Conservation (phyloP, 495 filamentous ascomycete genomes). For the Darksidea phi region DNA sequence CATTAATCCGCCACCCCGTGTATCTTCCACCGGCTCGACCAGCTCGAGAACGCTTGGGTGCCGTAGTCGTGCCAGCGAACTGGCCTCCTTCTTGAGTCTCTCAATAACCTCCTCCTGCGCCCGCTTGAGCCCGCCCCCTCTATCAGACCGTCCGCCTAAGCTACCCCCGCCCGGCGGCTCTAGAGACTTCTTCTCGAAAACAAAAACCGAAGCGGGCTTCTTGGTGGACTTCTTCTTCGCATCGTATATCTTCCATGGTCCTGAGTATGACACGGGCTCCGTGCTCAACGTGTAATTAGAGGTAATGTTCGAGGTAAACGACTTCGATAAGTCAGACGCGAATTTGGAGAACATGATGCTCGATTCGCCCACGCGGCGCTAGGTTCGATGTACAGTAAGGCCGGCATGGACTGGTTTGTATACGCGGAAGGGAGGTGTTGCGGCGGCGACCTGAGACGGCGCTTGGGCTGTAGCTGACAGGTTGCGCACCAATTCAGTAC, state of each 20-base stretch:
- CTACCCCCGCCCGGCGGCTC: conserved; percentile 62
- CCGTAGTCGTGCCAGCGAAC: conserved; percentile 76
- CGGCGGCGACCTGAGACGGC: neutral
- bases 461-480: neutral
- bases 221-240: conserved; percentile 93
- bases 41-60: conserved; percentile 92
- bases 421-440: neutral
- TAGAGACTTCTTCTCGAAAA: conserved; percentile 85
- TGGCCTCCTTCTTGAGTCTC: conserved; percentile 84
- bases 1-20: conserved; percentile 82
- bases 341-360: conserved; percentile 78
- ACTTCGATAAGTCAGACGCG: conserved; percentile 61
- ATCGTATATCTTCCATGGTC: conserved; percentile 96
- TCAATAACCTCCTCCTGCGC: conserved; percentile 86
- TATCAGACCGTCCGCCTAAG: conserved; percentile 55
- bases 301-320: conserved; percentile 85
- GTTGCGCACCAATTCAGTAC: neutral
- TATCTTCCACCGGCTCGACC: conserved; percentile 93
- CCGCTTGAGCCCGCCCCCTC: conserved; percentile 68
- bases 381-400: neutral
- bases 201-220: conserved; percentile 85
- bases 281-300: conserved; percentile 81
- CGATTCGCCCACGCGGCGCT: conserved; percentile 10
- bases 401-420: conserved; percentile 5
- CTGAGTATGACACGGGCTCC: conserved; percentile 67